A percentile compares a stretch with the other conserved stretches of the same genome.
These are phyloP conservation scores for Myrica gale DNA, from an alignment of 306 rosid species.

Conservation along the genomic window DNA sequence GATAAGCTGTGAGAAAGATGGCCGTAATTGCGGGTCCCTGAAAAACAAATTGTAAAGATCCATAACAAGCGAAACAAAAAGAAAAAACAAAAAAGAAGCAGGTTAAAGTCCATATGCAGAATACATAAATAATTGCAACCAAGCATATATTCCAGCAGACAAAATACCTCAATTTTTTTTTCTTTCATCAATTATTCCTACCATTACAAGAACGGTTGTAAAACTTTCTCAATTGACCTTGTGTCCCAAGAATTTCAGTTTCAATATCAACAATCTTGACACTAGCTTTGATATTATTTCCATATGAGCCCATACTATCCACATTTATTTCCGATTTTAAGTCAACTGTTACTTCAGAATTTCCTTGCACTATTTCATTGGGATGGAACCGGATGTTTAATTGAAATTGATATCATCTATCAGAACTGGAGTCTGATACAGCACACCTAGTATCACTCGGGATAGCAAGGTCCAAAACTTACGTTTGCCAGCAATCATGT, in stretches of 20 bases:
- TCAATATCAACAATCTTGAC: background rate
- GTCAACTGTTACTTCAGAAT: background rate
- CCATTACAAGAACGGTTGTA: background rate
- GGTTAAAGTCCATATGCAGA: background rate
- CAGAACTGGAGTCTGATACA: background rate
- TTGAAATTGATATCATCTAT: background rate
- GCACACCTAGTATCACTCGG: background rate
- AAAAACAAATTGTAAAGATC: slow-evolving; percentile 25
- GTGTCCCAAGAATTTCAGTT: background rate
- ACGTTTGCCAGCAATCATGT: slow-evolving; percentile 92
- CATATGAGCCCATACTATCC: background rate
- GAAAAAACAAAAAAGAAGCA: no score
- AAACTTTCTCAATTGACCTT: background rate
- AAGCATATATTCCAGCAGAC: background rate
- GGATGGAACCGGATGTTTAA: background rate
- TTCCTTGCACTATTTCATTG: background rate
- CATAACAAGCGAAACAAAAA: background rate
- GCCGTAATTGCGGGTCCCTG: slow-evolving; percentile 92
- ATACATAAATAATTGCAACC: background rate
- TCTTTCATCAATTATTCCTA: background rate
- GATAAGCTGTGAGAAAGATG: slow-evolving; percentile 86
- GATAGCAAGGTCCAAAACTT: slow-evolving; percentile 28
- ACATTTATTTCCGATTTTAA: background rate
- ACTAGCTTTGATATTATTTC: background rate
- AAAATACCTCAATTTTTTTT: background rate